These are phyloP conservation scores for Cytospora mali DNA, from an alignment of 2,329 filamentous ascomycete genomes.

Conservation along the genomic window DNA sequence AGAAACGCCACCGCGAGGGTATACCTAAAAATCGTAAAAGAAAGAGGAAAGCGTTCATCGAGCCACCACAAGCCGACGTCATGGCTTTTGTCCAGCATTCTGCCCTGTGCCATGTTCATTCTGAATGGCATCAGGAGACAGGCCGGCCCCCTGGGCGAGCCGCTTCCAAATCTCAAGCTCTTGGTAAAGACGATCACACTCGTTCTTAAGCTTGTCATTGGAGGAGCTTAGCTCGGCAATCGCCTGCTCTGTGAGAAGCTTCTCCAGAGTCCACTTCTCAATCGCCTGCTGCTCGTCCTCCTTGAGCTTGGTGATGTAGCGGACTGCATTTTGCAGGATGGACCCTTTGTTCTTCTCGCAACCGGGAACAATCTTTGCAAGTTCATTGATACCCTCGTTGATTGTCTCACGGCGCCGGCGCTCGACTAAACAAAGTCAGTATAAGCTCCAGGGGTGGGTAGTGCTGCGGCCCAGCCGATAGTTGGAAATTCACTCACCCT, in stretches of 20 bases:
- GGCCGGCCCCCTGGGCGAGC: conserved; percentile 61
- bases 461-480: not conserved
- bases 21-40: conserved; percentile 22
- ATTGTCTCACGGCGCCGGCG: conserved; percentile 96
- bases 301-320: conserved; percentile 92
- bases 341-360: conserved; percentile 99
- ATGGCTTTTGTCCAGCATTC: conserved; percentile 40
- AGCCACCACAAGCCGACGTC: conserved; percentile 26
- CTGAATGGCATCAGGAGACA: conserved; percentile 43
- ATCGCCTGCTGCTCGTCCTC: conserved; percentile 94
- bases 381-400: conserved; percentile 97
- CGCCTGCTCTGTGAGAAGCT: conserved; percentile 85
- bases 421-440: conserved; percentile 66
- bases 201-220: conserved; percentile 83
- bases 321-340: conserved; percentile 88
- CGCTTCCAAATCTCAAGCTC: conserved; percentile 81
- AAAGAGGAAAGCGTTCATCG: conserved; percentile 25
- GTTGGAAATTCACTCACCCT: conserved; percentile 63
- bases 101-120: conserved; percentile 29
- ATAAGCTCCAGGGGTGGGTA: not conserved
- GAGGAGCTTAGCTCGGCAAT: conserved; percentile 85
- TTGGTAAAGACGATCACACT: conserved; percentile 76
- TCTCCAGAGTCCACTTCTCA: conserved; percentile 91
- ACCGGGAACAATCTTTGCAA: conserved; percentile 95
- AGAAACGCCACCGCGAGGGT: conserved; percentile 12